These are phyloP conservation scores for Paratinospora sagittata DNA, from an alignment of 164 flowering plant genomes.

Conservation along the genomic window DNA sequence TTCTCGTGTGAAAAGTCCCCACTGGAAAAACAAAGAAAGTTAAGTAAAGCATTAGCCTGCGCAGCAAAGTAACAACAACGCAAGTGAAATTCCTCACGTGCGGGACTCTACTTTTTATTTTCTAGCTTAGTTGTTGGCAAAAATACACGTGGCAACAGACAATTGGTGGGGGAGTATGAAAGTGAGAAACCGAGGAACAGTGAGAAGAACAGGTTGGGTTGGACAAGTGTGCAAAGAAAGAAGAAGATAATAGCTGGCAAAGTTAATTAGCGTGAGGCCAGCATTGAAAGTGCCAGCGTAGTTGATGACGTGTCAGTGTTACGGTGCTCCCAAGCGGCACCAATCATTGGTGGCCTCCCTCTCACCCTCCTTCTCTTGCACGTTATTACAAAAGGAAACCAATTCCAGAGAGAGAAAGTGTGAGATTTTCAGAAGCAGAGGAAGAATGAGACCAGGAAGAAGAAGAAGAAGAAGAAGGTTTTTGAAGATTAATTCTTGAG, in stretches of 20 bases:
- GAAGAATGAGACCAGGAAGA: too few relatives aligned
- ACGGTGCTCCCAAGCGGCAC: neutral
- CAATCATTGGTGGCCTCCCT: neutral
- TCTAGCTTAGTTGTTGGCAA: too few relatives aligned
- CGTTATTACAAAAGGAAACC: too few relatives aligned
- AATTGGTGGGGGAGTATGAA: neutral
- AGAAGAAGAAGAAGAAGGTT: too few relatives aligned
- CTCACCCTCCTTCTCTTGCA: neutral
- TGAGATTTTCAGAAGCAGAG: too few relatives aligned
- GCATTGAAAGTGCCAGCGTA: neutral
- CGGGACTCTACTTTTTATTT: neutral
- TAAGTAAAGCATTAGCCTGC: too few relatives aligned
- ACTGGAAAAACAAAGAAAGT: too few relatives aligned
- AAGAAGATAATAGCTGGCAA: neutral
- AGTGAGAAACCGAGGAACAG: neutral
- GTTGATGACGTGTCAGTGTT: neutral
- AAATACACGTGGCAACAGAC: neutral
- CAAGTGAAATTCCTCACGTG: neutral
- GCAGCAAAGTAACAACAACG: neutral
- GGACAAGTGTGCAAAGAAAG: neutral
- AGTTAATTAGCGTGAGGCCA: neutral
- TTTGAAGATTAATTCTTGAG: too few relatives aligned
- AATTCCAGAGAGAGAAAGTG: too few relatives aligned
- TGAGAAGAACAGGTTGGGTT: neutral
- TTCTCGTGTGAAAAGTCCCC: too few relatives aligned